Evolutionary conservation across 495 filamentous ascomycete genomes (phyloP).

Genomic region (Annulohypoxylon moriforme): DNA sequence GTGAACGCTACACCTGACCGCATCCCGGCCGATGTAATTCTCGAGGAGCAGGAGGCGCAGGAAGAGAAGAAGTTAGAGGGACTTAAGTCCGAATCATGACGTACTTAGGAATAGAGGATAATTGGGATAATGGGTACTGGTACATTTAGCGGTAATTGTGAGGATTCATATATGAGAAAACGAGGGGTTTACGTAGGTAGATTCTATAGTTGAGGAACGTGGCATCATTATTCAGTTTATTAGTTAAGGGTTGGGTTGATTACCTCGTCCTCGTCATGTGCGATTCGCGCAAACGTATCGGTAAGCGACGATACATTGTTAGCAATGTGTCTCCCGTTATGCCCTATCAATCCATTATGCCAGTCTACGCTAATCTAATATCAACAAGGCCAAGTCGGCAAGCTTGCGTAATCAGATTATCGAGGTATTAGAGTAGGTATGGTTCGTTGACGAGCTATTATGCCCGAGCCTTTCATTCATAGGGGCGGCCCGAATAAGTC

Average conservation of each 20-base stretch:
- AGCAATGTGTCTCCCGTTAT: not conserved
- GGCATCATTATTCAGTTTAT: slow-evolving; percentile 3
- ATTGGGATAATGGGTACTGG: slow-evolving; percentile 16
- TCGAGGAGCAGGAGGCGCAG: slow-evolving; percentile 27
- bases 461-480: slow-evolving; percentile 16
- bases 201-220: not conserved
- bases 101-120: slow-evolving; percentile 25
- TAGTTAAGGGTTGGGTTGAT: not conserved
- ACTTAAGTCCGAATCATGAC: slow-evolving; percentile 28
- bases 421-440: too few relatives aligned
- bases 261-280: slow-evolving; percentile 3
- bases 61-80: slow-evolving; percentile 32
- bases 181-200: not conserved
- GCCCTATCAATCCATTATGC: not conserved
- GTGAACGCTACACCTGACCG: slow-evolving; percentile 41
- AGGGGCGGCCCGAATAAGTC: slow-evolving; percentile 67
- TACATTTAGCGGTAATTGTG: not conserved
- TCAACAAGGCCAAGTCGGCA: not conserved
- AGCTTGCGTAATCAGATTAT: not conserved
- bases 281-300: slow-evolving; percentile 2
- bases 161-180: not conserved
- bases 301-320: not conserved
- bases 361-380: not conserved
- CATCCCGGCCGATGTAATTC: slow-evolving; percentile 38
- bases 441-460: not conserved